These are phyloP conservation scores for Carnegiea gigantea DNA, from an alignment of 179 eudicot genomes.

Conservation along the genomic window DNA sequence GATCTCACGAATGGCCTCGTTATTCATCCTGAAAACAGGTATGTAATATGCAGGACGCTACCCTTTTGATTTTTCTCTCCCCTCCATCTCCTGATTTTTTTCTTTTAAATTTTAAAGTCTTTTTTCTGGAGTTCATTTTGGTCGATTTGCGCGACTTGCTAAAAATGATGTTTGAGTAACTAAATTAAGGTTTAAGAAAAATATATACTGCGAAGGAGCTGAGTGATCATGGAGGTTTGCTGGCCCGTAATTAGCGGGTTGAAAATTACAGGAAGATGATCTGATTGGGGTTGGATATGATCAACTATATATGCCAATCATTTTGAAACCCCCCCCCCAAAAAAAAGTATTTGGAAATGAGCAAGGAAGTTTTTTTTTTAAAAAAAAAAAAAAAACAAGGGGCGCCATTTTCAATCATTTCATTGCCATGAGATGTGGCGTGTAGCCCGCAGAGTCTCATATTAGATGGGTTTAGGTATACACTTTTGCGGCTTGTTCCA, in stretches of 20 bases:
- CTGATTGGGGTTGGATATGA: constrained; percentile 2
- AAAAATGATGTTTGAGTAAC: background rate
- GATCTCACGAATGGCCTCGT: constrained; percentile 43
- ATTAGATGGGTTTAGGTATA: no score
- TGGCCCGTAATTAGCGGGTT: background rate
- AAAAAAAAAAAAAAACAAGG: no score
- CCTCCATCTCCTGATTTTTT: background rate
- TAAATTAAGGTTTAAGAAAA: background rate
- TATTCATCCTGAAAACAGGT: constrained; percentile 68
- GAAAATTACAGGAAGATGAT: background rate
- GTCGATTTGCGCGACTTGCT: background rate
- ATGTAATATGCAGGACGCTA: background rate
- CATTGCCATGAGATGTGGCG: background rate
- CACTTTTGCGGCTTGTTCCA: no score
- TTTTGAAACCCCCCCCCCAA: background rate
- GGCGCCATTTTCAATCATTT: background rate
- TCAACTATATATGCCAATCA: background rate
- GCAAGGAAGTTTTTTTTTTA: background rate
- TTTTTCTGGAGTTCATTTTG: background rate
- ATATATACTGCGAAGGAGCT: background rate
- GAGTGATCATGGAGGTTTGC: constrained; percentile 2
- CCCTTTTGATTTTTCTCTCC: background rate
- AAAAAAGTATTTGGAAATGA: background rate
- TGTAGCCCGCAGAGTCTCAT: background rate
- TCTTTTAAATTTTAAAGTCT: no score